Conservation (phyloP, 2,329 filamentous ascomycete species). For the Rhynchosporium graminicola region DNA sequence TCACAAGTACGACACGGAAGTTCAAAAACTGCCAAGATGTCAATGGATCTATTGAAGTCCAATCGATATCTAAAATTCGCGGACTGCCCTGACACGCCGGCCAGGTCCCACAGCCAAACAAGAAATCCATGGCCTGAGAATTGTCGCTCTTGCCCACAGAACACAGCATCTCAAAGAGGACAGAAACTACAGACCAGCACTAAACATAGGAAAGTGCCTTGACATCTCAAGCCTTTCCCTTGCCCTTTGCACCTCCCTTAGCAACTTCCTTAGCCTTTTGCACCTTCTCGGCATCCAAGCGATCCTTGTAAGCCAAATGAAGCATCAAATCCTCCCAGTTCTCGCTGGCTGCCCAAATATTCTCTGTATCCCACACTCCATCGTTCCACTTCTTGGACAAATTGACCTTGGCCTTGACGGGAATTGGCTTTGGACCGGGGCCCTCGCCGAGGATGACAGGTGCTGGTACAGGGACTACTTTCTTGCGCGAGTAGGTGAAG, state of each 20-base stretch:
- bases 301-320: not conserved
- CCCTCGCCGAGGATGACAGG: not conserved
- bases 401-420: not conserved
- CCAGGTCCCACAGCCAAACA: not conserved
- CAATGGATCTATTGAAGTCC: not conserved
- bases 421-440: not conserved
- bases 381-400: too few relatives aligned
- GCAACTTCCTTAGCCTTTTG: not conserved
- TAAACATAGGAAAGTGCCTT: not conserved
- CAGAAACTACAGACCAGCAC: not conserved
- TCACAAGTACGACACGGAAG: too few relatives aligned
- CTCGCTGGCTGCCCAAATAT: not conserved
- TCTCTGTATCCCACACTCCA: not conserved
- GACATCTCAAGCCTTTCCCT: too few relatives aligned
- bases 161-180: not conserved
- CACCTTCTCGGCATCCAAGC: not conserved
- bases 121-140: not conserved
- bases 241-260: not conserved
- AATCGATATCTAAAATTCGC: not conserved
- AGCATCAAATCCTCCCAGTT: not conserved
- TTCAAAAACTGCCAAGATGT: too few relatives aligned
- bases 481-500: not conserved
- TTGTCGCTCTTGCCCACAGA: not conserved
- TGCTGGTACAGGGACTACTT: too few relatives aligned
- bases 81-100: not conserved